Conservation (phyloP, 2,329 filamentous ascomycete species). For the Hymenoscyphus repandus region DNA sequence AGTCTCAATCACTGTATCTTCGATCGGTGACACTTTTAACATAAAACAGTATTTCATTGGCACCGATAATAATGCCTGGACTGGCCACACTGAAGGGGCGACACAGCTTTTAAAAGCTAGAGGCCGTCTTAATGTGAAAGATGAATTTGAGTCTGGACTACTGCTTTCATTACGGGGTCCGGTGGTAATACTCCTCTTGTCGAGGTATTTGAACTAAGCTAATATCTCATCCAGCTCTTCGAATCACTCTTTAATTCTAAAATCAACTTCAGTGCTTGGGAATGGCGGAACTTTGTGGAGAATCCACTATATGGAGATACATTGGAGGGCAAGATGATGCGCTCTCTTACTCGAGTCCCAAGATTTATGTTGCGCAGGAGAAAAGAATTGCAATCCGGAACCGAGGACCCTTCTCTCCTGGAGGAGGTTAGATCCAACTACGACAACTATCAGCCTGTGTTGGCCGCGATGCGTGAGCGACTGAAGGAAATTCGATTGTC, state of each 20-base stretch:
- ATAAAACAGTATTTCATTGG: background rate
- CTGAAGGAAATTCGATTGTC: background rate
- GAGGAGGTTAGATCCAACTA: background rate
- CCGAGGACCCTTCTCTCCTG: background rate
- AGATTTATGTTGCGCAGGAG: slow-evolving; percentile 28
- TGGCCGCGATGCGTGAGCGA: background rate
- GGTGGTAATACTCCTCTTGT: slow-evolving; percentile 28
- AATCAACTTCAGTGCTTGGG: slow-evolving; percentile 29
- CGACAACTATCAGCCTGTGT: background rate
- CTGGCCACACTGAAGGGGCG: slow-evolving; percentile 21
- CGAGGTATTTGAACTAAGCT: background rate
- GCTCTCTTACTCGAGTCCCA: slow-evolving; percentile 29
- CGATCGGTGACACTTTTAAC: background rate
- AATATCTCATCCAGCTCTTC: slow-evolving; percentile 22
- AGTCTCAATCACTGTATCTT: background rate
- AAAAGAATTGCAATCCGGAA: background rate
- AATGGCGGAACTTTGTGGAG: slow-evolving; percentile 33
- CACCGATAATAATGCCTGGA: background rate
- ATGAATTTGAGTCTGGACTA: slow-evolving; percentile 33
- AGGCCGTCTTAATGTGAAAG: slow-evolving; percentile 26
- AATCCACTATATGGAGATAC: slow-evolving; percentile 27
- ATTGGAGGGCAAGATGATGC: slow-evolving; percentile 31
- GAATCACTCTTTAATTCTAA: slow-evolving; percentile 33
- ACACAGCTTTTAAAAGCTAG: slow-evolving; percentile 32
- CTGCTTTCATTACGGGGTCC: slow-evolving; percentile 32